Base-by-base conservation (phyloP, 2,329 filamentous ascomycete genomes). In the Ophiostoma ulmi region DNA sequence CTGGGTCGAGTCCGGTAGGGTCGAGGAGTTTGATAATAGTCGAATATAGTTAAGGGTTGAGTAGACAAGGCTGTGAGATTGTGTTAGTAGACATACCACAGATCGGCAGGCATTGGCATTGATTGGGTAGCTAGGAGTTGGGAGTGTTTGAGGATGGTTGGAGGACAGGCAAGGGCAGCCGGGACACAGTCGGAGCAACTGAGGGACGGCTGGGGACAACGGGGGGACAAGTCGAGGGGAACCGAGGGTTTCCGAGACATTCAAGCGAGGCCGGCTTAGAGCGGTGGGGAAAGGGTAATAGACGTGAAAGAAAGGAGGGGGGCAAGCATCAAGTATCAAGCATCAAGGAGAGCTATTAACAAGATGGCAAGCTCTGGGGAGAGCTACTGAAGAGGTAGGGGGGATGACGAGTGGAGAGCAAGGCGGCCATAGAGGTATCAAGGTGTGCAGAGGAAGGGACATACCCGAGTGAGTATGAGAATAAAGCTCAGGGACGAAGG, bases 261-360 rank as follows among this genome's bases (percentile, higher is more conserved):
- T 22, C 14, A 58, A 58, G 52, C 52, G 52, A 58, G 52, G 52
- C 52, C 52, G 52, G 64, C 69, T 67, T 61, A 35, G 41, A 55
- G 39, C 55, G 17, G 44, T 44, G 20, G 26, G 35, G 17, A 63
- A 70, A 67, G 69, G 63, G 41, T 61, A 63, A 70, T 55, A 22
- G 63, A 41, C 63, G 26, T 39, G 35, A 64, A 14, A 31, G 52
- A 22, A 58, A 58, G 52, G n/a, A 26, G 52, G 22, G 39, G n/a
- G 52, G 17, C 52, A 58, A 5, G 52, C n/a, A 26, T 31, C 39
- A 58, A 5, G 52, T 10, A 26, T 31, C 39, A 26, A 48, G 17
- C 44, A n/a, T n/a, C 52, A 58, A 17, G 22, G n/a, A 10, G 22
- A 58, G 52, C 52, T 58, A 11, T 26, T 58, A 14, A 8, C n/a